Evolutionary conservation across 306 rosid species (phyloP).

Genomic region (Spatholobus suberectus): DNA sequence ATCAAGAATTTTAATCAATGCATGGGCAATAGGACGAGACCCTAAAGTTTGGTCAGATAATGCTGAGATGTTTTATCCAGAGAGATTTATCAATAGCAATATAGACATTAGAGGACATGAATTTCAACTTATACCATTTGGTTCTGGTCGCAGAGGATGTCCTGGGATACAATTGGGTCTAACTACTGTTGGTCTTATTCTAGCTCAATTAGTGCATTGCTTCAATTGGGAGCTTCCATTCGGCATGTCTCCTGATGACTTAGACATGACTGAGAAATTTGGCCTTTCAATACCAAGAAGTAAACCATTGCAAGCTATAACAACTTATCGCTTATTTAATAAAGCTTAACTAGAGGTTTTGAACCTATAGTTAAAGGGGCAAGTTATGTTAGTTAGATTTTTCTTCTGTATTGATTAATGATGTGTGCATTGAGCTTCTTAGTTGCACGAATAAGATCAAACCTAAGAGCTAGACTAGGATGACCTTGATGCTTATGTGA

Average conservation of each 20-base stretch:
- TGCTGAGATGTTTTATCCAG: constrained; percentile 35
- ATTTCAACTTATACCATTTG: constrained; percentile 44
- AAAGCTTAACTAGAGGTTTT: not conserved
- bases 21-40: constrained; percentile 46
- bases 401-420: too few relatives aligned
- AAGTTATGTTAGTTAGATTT: too few relatives aligned
- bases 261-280: constrained; percentile 47
- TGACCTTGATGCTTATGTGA: too few relatives aligned
- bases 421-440: too few relatives aligned
- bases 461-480: too few relatives aligned
- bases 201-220: constrained; percentile 51
- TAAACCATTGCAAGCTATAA: constrained; percentile 20
- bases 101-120: constrained; percentile 36
- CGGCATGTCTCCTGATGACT: not conserved
- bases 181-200: not conserved
- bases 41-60: constrained; percentile 38
- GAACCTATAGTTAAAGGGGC: too few relatives aligned
- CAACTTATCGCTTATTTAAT: not conserved
- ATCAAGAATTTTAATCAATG: constrained; percentile 33
- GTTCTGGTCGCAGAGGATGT: constrained; percentile 47
- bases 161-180: constrained; percentile 45
- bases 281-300: not conserved
- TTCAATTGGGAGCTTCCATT: constrained; percentile 49
- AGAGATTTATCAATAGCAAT: constrained; percentile 23
- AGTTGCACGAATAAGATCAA: too few relatives aligned